phyloP scores from a whole-genome alignment of 768 basidiomycete genomes.

The Pleurotus eryngii region DNA sequence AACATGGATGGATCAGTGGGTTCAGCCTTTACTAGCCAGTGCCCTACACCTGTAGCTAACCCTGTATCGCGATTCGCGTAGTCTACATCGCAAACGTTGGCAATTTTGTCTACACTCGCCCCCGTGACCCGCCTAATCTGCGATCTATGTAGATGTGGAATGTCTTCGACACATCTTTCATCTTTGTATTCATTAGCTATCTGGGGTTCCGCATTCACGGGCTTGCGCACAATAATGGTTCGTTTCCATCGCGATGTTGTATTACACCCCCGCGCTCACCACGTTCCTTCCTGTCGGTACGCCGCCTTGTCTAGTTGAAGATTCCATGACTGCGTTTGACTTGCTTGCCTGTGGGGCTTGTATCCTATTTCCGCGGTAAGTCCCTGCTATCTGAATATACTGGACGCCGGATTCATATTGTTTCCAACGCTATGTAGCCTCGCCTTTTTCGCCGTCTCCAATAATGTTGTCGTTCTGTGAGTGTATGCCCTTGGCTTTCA shows the following conservation, averaged over 20 bases:
- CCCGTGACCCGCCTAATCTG: constrained; percentile 1
- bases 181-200: constrained; percentile 67
- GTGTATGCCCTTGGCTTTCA: constrained; percentile 18
- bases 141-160: constrained; percentile 73
- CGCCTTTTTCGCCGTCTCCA: constrained; percentile 77
- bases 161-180: constrained; percentile 78
- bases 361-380: constrained; percentile 76
- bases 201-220: constrained; percentile 64
- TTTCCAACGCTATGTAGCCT: constrained; percentile 35
- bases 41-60: not conserved
- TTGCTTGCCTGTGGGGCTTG: constrained; percentile 82
- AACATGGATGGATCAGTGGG: constrained; percentile 87
- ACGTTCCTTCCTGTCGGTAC: not conserved
- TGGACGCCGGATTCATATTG: not conserved
- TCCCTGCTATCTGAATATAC: constrained; percentile 6
- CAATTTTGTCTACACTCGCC: not conserved
- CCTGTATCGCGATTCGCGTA: constrained; percentile 11
- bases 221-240: constrained; percentile 50
- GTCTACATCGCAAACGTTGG: constrained; percentile 84
- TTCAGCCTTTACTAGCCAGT: not conserved
- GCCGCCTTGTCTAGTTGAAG: constrained; percentile 25
- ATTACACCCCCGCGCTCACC: constrained; percentile 3
- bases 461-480: constrained; percentile 77
- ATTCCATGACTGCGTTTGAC: constrained; percentile 74
- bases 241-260: constrained; percentile 14